Evolutionary conservation across 1,284 basidiomycete species (phyloP), one percentile per base, ranked within the genome.

Genomic region (Neonothopanus nambi): DNA sequence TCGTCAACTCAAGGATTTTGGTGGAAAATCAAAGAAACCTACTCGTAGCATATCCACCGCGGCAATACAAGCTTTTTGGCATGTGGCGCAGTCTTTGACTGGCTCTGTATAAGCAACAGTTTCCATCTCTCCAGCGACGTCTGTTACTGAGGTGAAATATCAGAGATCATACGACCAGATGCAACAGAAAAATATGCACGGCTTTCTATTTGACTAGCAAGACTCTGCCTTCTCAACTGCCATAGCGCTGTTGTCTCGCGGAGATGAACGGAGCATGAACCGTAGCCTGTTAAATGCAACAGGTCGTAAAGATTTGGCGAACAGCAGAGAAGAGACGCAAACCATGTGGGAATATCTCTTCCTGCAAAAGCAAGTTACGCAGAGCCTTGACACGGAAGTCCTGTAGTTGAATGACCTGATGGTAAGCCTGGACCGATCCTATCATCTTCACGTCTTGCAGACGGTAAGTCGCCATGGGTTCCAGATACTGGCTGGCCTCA

Each of bases 11-110:
- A n/a, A n/a, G n/a, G n/a, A n/a, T n/a, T n/a, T n/a, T n/a, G n/a
- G n/a, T n/a, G n/a, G 38, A 33, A 24, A 24, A 37, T 40, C 38
- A 45, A 33, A 11, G 30, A 6, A 11, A 59, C 74, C 70, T 65
- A 87, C 85, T 51, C 71, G 70, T 48, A 87, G 75, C 84, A 87
- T 86, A n/a, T 79, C 77, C 9, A 82, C 71, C n/a, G 84, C 82
- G 12, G 81, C 81, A 26, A 59, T 71, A 58, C 76, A 79, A 9
- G 82, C 85, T 60, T 78, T 84, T 48, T 68, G 64, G 61, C 85
- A 87, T n/a, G 63, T 63, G 49, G 70, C 65, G 56, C 85, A 87
- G 18, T 63, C 62, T 28, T 63, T 60, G 28, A 75, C 67, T 9
- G 76, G 65, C 20, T 70, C 70, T 23, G 49, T 42, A 24, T 49